Conservation (phyloP, 1,284 basidiomycete genomes). For the Boletus smithii region DNA sequence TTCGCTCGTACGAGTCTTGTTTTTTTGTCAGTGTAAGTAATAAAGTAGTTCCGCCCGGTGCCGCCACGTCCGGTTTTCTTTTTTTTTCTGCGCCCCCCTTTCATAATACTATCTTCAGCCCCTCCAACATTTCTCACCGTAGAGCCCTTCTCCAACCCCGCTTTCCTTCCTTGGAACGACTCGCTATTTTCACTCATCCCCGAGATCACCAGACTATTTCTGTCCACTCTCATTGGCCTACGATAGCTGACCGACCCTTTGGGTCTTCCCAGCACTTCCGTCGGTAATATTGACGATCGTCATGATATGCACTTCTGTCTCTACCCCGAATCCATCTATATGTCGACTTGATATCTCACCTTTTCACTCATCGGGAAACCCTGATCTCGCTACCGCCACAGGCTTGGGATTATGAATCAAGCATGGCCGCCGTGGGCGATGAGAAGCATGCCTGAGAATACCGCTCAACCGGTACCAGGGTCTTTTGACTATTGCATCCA, state of each 20-base stretch:
- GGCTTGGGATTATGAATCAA: neutral
- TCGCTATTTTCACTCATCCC: conserved; percentile 13
- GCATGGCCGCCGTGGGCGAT: conserved; percentile 10
- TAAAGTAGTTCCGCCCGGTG: conserved; percentile 20
- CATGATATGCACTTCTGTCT: neutral
- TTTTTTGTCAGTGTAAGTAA: neutral
- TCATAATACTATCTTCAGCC: conserved; percentile 11
- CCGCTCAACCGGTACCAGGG: neutral
- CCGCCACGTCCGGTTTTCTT: neutral
- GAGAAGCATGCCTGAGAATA: conserved; percentile 11
- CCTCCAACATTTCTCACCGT: conserved; percentile 17
- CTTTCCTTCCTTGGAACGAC: conserved; percentile 12
- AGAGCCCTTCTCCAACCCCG: conserved; percentile 12
- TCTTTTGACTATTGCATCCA: conserved; percentile 3
- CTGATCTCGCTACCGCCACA: neutral
- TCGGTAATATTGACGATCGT: neutral
- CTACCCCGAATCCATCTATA: neutral
- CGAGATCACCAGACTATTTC: conserved; percentile 19
- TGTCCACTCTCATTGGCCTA: conserved; percentile 12
- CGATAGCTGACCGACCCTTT: conserved; percentile 1
- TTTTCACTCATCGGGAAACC: neutral
- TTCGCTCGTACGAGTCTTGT: neutral
- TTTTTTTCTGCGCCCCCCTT: conserved; percentile 2
- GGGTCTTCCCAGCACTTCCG: neutral
- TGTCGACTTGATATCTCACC: neutral